Percentiles rank a stretch among this genome's conserved stretches.
Conservation (phyloP, 345 rosid genomes). For the Chamaenerion angustifolium region DNA sequence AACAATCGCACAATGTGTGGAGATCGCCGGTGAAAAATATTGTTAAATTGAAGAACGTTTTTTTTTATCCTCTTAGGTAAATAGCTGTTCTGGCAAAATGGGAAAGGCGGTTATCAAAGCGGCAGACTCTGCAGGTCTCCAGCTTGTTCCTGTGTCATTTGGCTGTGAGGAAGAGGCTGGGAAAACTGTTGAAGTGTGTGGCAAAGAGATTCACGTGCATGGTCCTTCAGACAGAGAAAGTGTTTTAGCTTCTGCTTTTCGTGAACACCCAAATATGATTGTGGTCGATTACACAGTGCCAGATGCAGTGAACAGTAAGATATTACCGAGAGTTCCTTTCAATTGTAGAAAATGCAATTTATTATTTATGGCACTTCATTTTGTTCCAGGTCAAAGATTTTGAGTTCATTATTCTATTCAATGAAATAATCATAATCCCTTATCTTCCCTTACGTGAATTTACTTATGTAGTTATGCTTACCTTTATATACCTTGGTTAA, state of each 20-base stretch:
- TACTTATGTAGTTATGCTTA: no score
- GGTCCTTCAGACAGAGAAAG: constrained; percentile 65
- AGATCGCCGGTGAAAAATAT: no score
- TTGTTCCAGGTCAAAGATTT: neutral
- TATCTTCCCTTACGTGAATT: no score
- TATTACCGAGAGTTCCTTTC: neutral
- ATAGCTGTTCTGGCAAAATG: constrained; percentile 79
- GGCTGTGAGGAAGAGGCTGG: constrained; percentile 61
- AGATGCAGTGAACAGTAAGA: constrained; percentile 69
- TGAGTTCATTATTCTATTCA: neutral
- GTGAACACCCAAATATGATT: constrained; percentile 57
- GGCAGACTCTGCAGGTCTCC: constrained; percentile 74
- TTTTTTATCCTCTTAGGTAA: constrained; percentile 36
- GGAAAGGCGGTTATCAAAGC: constrained; percentile 83
- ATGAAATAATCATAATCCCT: no score
- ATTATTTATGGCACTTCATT: neutral
- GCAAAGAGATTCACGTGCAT: constrained; percentile 51
- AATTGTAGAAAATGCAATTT: neutral
- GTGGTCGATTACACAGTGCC: constrained; percentile 85
- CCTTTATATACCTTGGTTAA: no score
- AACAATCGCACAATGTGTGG: no score
- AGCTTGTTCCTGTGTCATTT: constrained; percentile 60
- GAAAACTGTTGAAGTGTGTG: constrained; percentile 45
- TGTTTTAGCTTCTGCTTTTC: constrained; percentile 42
- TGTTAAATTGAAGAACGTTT: no score